A percentile compares a stretch with the other conserved stretches of the same genome.
Conservation (phyloP, 345 rosid genomes). For the Xanthoceras sorbifolium region DNA sequence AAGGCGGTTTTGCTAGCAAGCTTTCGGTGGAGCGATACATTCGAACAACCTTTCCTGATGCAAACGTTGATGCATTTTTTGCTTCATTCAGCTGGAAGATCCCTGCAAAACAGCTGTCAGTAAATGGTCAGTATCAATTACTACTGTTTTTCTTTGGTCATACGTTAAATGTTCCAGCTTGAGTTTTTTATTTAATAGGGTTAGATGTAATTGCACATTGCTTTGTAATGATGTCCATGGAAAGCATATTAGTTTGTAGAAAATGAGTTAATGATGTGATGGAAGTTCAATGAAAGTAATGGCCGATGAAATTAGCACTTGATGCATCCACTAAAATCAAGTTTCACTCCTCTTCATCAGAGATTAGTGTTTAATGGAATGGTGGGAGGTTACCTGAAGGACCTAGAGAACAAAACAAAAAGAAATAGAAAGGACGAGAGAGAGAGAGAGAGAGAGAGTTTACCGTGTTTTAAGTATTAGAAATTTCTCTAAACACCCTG, state of each 20-base stretch:
- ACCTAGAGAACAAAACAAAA: neutral
- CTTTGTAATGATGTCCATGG: neutral
- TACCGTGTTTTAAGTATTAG: neutral
- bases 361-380: neutral
- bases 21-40: conserved; percentile 50
- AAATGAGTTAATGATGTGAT: neutral
- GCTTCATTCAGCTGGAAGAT: conserved; percentile 76
- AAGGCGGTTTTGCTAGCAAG: conserved; percentile 47
- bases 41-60: conserved; percentile 42
- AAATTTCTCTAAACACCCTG: neutral
- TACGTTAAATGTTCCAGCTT: neutral
- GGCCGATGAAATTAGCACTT: neutral
- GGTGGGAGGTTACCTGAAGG: neutral
- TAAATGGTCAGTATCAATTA: conserved; percentile 46
- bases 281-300: neutral
- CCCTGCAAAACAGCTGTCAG: conserved; percentile 33
- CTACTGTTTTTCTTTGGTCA: neutral
- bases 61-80: conserved; percentile 58
- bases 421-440: no score
- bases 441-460: neutral
- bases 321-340: neutral
- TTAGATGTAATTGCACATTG: neutral
- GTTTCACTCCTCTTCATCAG: neutral
- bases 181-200: conserved; percentile 7
- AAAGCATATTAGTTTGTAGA: conserved; percentile 5